phyloP scores from a whole-genome alignment of 2,329 filamentous ascomycete species.

The Monosporascus sp. region DNA sequence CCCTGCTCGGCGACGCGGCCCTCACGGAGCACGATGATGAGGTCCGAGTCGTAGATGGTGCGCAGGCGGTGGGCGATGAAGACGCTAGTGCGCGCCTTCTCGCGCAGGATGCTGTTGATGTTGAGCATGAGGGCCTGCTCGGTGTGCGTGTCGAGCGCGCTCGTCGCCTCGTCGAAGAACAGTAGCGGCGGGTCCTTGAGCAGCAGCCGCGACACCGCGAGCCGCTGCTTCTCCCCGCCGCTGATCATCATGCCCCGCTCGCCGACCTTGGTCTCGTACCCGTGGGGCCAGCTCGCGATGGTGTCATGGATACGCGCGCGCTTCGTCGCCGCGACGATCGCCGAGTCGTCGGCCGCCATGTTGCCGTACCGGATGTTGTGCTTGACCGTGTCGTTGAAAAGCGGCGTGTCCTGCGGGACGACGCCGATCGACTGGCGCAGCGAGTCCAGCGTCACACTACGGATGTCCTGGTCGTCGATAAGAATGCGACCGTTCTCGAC shows the following conservation, averaged over 20 bases:
- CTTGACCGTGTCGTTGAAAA: slow-evolving; percentile 95
- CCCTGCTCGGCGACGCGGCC: slow-evolving; percentile 85
- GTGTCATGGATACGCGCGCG: slow-evolving; percentile 82
- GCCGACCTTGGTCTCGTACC: slow-evolving; percentile 85
- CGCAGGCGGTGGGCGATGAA: slow-evolving; percentile 90
- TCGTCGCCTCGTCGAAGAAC: slow-evolving; percentile 95
- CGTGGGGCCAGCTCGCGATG: slow-evolving; percentile 74
- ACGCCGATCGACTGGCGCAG: slow-evolving; percentile 84
- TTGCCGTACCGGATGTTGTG: slow-evolving; percentile 94
- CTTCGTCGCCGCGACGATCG: slow-evolving; percentile 71
- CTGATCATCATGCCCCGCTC: slow-evolving; percentile 97
- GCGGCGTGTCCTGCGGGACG: slow-evolving; percentile 91
- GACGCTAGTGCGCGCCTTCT: slow-evolving; percentile 84
- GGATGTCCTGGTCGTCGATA: slow-evolving; percentile 90
- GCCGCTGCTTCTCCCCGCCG: slow-evolving; percentile 86
- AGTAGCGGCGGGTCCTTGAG: slow-evolving; percentile 85
- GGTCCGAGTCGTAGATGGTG: slow-evolving; percentile 88
- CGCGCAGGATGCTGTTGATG: slow-evolving; percentile 86
- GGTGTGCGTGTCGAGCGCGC: slow-evolving; percentile 86
- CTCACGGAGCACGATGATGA: slow-evolving; percentile 85
- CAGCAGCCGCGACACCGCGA: slow-evolving; percentile 77
- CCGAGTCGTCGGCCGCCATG: slow-evolving; percentile 67
- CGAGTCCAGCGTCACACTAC: slow-evolving; percentile 74
- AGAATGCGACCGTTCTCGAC: slow-evolving; percentile 78
- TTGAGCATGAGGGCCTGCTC: slow-evolving; percentile 87